phyloP scores from a whole-genome alignment of 2,329 filamentous ascomycete species.

The Claviceps lovelessii region DNA sequence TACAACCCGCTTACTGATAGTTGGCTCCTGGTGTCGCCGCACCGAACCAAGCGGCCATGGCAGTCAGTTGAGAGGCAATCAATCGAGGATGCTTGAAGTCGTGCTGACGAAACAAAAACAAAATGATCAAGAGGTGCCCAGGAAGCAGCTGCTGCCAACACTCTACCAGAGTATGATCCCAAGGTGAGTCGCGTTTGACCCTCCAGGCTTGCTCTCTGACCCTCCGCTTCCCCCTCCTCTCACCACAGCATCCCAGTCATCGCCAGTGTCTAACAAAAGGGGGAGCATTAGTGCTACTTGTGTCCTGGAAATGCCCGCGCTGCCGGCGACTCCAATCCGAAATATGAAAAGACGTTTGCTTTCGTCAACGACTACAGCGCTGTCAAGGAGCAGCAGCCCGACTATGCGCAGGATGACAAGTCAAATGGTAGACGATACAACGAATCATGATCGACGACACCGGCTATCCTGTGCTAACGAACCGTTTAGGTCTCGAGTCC shows the following conservation, averaged over 20 bases:
- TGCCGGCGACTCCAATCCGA: slow-evolving; percentile 71
- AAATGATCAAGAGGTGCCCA: slow-evolving; percentile 54
- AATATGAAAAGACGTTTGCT: slow-evolving; percentile 75
- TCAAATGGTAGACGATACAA: slow-evolving; percentile 19
- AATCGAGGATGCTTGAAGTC: not conserved
- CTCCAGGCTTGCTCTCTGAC: not conserved
- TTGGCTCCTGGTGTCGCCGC: slow-evolving; percentile 89
- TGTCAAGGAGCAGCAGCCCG: slow-evolving; percentile 81
- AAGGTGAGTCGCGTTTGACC: slow-evolving; percentile 28
- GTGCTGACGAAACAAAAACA: slow-evolving; percentile 1
- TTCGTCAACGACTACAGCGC: slow-evolving; percentile 98
- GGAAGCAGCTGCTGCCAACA: slow-evolving; percentile 53
- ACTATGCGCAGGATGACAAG: slow-evolving; percentile 42
- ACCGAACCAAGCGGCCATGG: slow-evolving; percentile 94
- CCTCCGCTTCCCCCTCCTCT: not conserved
- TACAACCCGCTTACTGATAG: slow-evolving; percentile 84
- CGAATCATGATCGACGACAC: not conserved
- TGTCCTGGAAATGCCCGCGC: slow-evolving; percentile 86
- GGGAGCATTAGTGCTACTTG: slow-evolving; percentile 58
- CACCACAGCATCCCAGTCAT: not conserved
- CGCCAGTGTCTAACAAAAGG: not conserved
- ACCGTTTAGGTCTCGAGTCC: slow-evolving; percentile 48
- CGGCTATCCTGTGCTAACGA: not conserved
- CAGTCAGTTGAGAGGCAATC: slow-evolving; percentile 48
- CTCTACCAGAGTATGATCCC: slow-evolving; percentile 69